These are phyloP conservation scores for Tephrocybe sp. DNA, from an alignment of 768 basidiomycete genomes.

Conservation along the genomic window DNA sequence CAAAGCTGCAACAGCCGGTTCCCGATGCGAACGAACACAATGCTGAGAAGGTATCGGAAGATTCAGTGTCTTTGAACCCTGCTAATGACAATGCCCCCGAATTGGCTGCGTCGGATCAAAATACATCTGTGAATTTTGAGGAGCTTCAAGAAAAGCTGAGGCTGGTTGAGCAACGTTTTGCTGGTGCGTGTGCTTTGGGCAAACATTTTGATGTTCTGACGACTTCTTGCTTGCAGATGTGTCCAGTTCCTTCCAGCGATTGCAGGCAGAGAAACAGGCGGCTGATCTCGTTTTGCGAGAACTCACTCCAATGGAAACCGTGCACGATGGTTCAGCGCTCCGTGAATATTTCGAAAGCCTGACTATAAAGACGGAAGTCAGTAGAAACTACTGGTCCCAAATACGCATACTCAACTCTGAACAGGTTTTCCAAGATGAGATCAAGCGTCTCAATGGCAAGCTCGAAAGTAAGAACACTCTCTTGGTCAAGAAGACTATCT, in stretches of 20 bases:
- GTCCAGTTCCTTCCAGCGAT: slow-evolving; percentile 71
- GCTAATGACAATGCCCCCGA: no score
- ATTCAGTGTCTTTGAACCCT: no score
- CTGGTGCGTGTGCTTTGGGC: slow-evolving; percentile 44
- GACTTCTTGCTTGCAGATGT: slow-evolving; percentile 57
- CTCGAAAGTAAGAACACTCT: slow-evolving; percentile 60
- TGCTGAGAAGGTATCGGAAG: not conserved
- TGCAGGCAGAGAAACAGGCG: slow-evolving; percentile 71
- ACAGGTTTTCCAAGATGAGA: slow-evolving; percentile 75
- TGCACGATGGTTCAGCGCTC: slow-evolving; percentile 64
- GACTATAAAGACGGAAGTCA: slow-evolving; percentile 69
- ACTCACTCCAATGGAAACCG: slow-evolving; percentile 67
- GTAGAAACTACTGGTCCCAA: slow-evolving; percentile 17
- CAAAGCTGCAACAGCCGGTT: no score
- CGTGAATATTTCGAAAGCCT: slow-evolving; percentile 72
- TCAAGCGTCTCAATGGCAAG: slow-evolving; percentile 70
- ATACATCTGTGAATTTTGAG: slow-evolving; percentile 54
- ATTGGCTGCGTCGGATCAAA: no score
- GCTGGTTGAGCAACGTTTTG: slow-evolving; percentile 75
- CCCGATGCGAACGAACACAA: no score
- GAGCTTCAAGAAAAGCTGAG: slow-evolving; percentile 64
- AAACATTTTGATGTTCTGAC: not conserved
- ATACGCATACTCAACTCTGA: not conserved
- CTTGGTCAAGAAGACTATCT: slow-evolving; percentile 4
- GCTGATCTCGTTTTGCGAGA: slow-evolving; percentile 70